Percentiles rank a stretch among this genome's conserved stretches.
Evolutionary conservation across 805 yeast genomes (phyloP).

Genomic region (Nakazawaea sp.): DNA sequence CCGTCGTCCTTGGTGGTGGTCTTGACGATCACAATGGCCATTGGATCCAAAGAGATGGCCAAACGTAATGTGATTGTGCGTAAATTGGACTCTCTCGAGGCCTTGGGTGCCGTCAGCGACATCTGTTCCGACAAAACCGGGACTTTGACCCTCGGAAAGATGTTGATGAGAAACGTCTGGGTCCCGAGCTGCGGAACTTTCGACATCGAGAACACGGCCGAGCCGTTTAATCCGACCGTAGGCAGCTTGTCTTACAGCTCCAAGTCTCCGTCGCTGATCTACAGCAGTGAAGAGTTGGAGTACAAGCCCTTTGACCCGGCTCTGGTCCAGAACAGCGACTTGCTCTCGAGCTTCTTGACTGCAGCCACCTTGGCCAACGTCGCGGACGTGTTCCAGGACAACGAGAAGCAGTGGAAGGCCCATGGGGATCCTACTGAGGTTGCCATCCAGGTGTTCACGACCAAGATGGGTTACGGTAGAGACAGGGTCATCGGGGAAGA

Average conservation of each 20-base stretch:
- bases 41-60: constrained; percentile 72
- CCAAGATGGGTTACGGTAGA: constrained; percentile 49
- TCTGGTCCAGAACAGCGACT: constrained; percentile 14
- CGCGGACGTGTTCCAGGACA: constrained; percentile 51
- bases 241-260: constrained; percentile 37
- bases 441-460: constrained; percentile 74
- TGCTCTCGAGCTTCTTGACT: constrained; percentile 45
- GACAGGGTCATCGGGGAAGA: constrained; percentile 32
- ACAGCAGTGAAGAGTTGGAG: constrained; percentile 27
- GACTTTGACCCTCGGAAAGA: constrained; percentile 72
- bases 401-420: constrained; percentile 60
- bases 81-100: constrained; percentile 72
- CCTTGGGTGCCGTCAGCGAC: constrained; percentile 71
- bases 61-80: constrained; percentile 64
- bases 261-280: constrained; percentile 29
- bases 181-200: constrained; percentile 56
- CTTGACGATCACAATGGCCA: constrained; percentile 80
- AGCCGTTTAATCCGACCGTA: constrained; percentile 56
- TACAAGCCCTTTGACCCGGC: constrained; percentile 21
- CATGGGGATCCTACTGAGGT: constrained; percentile 89
- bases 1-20: constrained; percentile 79
- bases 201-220: constrained; percentile 45
- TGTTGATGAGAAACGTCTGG: constrained; percentile 70
- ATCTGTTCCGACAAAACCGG: constrained; percentile 84
- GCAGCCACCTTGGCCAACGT: constrained; percentile 77